Conservation (phyloP, 306 rosid genomes). For the Ormosia emarginata region DNA sequence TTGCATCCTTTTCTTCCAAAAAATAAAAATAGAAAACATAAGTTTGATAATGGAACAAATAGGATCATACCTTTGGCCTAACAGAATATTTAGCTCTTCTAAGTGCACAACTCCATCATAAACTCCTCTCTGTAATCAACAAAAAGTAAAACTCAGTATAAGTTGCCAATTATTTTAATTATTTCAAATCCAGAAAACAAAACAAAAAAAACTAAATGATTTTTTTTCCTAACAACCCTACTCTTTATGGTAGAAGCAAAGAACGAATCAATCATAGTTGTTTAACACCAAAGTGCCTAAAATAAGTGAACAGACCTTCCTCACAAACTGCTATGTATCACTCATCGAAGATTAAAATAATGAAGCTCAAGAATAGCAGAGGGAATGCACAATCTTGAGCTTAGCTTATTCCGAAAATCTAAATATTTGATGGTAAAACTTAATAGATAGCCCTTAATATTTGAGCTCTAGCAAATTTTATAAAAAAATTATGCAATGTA, state of each 20-base stretch:
- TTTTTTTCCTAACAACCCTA: not conserved
- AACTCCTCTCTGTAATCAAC: slow-evolving; percentile 53
- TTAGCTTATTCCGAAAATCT: not conserved
- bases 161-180: not conserved
- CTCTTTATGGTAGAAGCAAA: not conserved
- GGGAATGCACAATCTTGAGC: not conserved
- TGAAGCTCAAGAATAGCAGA: not conserved
- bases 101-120: slow-evolving; percentile 68
- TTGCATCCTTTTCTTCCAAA: not conserved
- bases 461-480: not conserved
- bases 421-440: not conserved
- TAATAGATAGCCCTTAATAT: not conserved
- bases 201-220: not conserved
- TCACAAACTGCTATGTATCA: not conserved
- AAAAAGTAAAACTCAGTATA: not conserved
- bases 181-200: not conserved
- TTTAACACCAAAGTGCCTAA: not conserved
- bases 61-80: slow-evolving; percentile 55
- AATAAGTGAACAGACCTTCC: not conserved
- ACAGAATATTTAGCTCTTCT: slow-evolving; percentile 71
- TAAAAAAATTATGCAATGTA: not conserved
- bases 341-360: not conserved
- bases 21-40: not conserved
- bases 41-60: not conserved
- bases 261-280: not conserved